Evolutionary conservation across 305 asterid genomes (phyloP).

Genomic region (Fraxinus dipetala): DNA sequence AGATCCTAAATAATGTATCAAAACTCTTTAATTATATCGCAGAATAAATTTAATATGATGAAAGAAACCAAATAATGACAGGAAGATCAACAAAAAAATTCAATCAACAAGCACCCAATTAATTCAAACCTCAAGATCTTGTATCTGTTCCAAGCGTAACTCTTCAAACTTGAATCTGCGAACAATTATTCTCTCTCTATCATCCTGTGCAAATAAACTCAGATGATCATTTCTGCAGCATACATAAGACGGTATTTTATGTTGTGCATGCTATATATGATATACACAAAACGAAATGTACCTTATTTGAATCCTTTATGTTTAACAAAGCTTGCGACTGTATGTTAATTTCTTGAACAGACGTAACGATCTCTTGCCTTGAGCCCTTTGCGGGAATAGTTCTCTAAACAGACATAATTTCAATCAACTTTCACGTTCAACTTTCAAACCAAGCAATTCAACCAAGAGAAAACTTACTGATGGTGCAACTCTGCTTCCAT

Average conservation of each 20-base stretch:
- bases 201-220: slow-evolving; percentile 61
- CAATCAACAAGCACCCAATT: slow-evolving; percentile 10
- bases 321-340: slow-evolving; percentile 83
- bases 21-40: not conserved
- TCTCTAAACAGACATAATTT: slow-evolving; percentile 46
- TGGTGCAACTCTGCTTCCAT: slow-evolving; percentile 71
- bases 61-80: slow-evolving; percentile 3
- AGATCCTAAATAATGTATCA: not conserved
- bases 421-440: slow-evolving; percentile 14
- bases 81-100: slow-evolving; percentile 2
- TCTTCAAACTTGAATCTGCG: slow-evolving; percentile 96
- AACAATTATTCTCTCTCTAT: slow-evolving; percentile 81
- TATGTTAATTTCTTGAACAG: slow-evolving; percentile 77
- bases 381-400: slow-evolving; percentile 66
- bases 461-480: slow-evolving; percentile 55
- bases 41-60: not conserved
- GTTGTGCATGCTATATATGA: not conserved
- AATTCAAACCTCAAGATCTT: slow-evolving; percentile 88
- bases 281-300: slow-evolving; percentile 16
- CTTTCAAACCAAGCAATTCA: slow-evolving; percentile 17
- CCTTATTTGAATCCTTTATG: slow-evolving; percentile 93
- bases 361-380: slow-evolving; percentile 70
- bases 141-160: slow-evolving; percentile 88
- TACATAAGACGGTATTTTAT: not conserved
- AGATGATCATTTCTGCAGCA: slow-evolving; percentile 17